A percentile compares a stretch with the other conserved stretches of the same genome.
These are phyloP conservation scores for Venturia effusa DNA, from an alignment of 2,329 filamentous ascomycete species.

Conservation along the genomic window DNA sequence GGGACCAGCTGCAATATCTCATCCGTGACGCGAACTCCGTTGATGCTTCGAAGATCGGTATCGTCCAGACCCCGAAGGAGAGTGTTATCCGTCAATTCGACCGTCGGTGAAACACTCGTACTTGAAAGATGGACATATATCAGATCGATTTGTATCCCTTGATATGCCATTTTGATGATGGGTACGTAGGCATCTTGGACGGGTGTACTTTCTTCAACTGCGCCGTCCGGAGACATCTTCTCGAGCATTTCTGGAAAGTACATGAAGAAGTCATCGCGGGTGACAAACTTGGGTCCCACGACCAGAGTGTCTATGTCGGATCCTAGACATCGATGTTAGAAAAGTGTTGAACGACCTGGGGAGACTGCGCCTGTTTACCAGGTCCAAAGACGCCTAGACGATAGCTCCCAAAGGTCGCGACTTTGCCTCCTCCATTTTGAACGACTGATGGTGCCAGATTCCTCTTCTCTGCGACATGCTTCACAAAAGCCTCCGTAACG, in stretches of 20 bases:
- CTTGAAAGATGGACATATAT: slow-evolving; percentile 46
- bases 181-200: slow-evolving; percentile 90
- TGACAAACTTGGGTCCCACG: slow-evolving; percentile 80
- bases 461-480: slow-evolving; percentile 63
- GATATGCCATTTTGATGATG: slow-evolving; percentile 93
- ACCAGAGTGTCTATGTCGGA: slow-evolving; percentile 98
- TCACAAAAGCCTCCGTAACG: slow-evolving; percentile 79
- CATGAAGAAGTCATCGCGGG: slow-evolving; percentile 83
- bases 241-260: slow-evolving; percentile 73
- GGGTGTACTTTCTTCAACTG: slow-evolving; percentile 73
- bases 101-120: slow-evolving; percentile 39
- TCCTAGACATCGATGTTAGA: slow-evolving; percentile 35
- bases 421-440: slow-evolving; percentile 77
- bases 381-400: slow-evolving; percentile 88
- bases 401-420: slow-evolving; percentile 95
- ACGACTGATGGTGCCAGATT: slow-evolving; percentile 65
- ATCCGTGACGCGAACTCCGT: slow-evolving; percentile 88
- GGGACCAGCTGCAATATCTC: slow-evolving; percentile 85
- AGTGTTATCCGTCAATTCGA: slow-evolving; percentile 72
- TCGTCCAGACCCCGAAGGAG: slow-evolving; percentile 80
- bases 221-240: slow-evolving; percentile 62
- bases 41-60: slow-evolving; percentile 75
- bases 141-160: slow-evolving; percentile 85
- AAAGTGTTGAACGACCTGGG: not conserved
- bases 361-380: not conserved